Evolutionary conservation across 2,329 filamentous ascomycete species (phyloP).

Genomic region (Hysterium pulicare): DNA sequence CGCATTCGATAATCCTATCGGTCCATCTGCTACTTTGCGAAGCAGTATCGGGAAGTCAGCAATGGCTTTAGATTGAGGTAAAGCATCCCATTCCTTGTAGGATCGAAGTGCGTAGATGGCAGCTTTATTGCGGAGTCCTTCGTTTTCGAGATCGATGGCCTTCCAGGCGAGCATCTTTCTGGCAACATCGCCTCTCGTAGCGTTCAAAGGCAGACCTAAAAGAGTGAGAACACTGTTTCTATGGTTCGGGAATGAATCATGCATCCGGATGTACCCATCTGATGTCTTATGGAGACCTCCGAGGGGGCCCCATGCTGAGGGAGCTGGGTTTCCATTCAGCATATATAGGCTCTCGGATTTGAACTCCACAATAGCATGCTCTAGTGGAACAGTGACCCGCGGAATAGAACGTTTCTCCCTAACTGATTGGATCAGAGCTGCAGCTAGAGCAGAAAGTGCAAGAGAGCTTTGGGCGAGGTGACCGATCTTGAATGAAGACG

Average conservation of each 20-base stretch:
- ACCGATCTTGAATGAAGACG: slow-evolving; percentile 55
- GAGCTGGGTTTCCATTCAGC: slow-evolving; percentile 37
- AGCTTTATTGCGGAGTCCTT: slow-evolving; percentile 38
- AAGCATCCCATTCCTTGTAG: slow-evolving; percentile 50
- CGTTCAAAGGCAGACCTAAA: slow-evolving; percentile 36
- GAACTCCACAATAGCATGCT: slow-evolving; percentile 53
- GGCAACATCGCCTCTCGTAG: slow-evolving; percentile 40
- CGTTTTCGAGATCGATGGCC: slow-evolving; percentile 48
- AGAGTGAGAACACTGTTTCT: slow-evolving; percentile 43
- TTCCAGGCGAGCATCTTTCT: slow-evolving; percentile 40
- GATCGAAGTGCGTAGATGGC: slow-evolving; percentile 52
- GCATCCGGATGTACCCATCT: slow-evolving; percentile 55
- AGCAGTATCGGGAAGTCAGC: slow-evolving; percentile 47
- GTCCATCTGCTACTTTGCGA: slow-evolving; percentile 27
- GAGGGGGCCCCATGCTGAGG: slow-evolving; percentile 41
- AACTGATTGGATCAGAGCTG: slow-evolving; percentile 45
- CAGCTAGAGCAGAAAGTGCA: slow-evolving; percentile 49
- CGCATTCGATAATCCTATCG: slow-evolving; percentile 9
- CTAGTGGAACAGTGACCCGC: slow-evolving; percentile 41
- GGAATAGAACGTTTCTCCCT: slow-evolving; percentile 31
- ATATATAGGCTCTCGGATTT: slow-evolving; percentile 51
- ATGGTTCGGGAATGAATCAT: slow-evolving; percentile 55
- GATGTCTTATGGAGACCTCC: slow-evolving; percentile 51
- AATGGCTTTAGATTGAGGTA: slow-evolving; percentile 47
- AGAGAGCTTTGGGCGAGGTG: slow-evolving; percentile 53